Evolutionary conservation across 1,139 yeast genomes (phyloP), one percentile per base, ranked within the genome.

Genomic region (Candida sojae): DNA sequence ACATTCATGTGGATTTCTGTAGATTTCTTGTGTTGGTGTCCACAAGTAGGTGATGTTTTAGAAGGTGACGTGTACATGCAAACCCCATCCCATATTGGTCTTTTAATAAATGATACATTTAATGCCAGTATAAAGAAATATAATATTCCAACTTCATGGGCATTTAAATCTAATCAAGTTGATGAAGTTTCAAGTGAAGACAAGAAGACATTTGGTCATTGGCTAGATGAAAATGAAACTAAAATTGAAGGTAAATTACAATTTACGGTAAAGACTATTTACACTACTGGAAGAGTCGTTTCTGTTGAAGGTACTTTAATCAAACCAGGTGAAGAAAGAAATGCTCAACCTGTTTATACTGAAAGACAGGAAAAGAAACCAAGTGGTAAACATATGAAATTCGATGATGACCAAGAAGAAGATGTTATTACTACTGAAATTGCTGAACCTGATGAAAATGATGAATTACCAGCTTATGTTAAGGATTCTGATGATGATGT

Each of bases 31-130:
- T 80, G 91, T 47, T 93, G 99, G 98, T 82, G 80, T 60, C 99
- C 99, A 4, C 82, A 82, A 57, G 76, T 83, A 11, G 97, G 96
- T 5, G 98, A 93, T 61, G 71, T 75, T 1, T 68, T 92, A 31
- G 96, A 92, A 63, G 99, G 99, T 6, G 80, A 83, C 71, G 80
- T 88, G 49, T 90, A 90, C 70, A 83, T 93, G 80, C 97, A 92
- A 71, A 86, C 97, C 1, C 97, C 96, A 12, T 87, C 96, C 7
- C 99, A 93, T 63, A 86, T 95, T 60, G 98, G 98, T 52, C 75
- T 93, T 54, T 78, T 93, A 57, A 78, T 93, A 46, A 93, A 89
- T 64, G 98, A 93, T 67, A 89, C 96, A 0, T 93, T 93, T 73
- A 95, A 93, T 69, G 98, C 97, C 32, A 84, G 95, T 47, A 90